Percentiles rank a stretch among this genome's conserved stretches.
Evolutionary conservation across 148 eudicot genomes (phyloP).

Genomic region (Chenopodium album): DNA sequence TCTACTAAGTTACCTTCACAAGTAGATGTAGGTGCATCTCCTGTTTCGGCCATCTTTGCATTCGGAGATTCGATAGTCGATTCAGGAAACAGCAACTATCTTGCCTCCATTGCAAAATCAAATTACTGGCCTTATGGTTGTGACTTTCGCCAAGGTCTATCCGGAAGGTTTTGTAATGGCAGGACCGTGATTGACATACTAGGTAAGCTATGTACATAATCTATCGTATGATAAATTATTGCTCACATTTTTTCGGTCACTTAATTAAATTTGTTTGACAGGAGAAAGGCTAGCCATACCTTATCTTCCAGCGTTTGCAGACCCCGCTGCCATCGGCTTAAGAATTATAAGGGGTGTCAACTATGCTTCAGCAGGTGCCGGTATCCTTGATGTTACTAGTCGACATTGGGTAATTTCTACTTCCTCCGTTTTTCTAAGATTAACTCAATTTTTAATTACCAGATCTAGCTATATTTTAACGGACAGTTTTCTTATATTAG

Average conservation of each 20-base stretch:
- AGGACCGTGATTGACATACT: constrained; percentile 56
- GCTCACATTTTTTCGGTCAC: not conserved
- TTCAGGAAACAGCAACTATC: constrained; percentile 73
- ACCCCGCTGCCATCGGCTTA: constrained; percentile 49
- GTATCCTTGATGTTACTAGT: constrained; percentile 83
- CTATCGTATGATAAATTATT: not conserved
- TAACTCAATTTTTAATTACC: no score
- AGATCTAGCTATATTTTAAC: no score
- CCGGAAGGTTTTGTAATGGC: constrained; percentile 79
- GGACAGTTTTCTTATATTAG: no score
- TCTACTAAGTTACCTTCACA: constrained; percentile 10
- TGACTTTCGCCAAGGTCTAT: constrained; percentile 51
- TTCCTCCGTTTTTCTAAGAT: no score
- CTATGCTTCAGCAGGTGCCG: constrained; percentile 89
- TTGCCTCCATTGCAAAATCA: constrained; percentile 63
- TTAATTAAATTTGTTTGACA: constrained; percentile 16
- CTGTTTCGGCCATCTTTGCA: constrained; percentile 55
- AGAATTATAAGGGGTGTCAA: constrained; percentile 63
- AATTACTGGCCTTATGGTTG: constrained; percentile 79
- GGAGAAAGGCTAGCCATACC: constrained; percentile 64
- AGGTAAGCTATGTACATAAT: constrained; percentile 35
- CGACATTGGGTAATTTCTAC: constrained; percentile 57
- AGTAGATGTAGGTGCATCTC: constrained; percentile 22
- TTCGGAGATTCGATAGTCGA: constrained; percentile 84
- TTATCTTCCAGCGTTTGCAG: constrained; percentile 67